phyloP scores from a whole-genome alignment of 768 basidiomycete genomes.

The Peribolospora baueri region DNA sequence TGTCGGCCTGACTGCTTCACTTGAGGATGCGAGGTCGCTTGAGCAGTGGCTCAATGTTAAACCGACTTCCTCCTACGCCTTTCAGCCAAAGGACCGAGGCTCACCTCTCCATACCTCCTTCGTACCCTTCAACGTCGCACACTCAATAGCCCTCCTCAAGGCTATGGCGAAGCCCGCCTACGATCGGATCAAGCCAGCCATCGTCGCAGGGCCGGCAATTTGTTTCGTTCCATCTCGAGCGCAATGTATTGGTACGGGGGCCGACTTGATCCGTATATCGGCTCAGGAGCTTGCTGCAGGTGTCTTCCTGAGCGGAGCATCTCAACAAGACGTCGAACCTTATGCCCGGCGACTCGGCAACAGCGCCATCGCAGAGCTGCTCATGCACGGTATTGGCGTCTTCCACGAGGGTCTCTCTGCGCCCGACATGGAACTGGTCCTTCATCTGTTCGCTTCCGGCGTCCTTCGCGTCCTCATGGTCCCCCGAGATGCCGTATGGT shows the following conservation, averaged over 20 bases:
- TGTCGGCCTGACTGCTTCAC: constrained; percentile 50
- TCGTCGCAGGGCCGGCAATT: constrained; percentile 28
- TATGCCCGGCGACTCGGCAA: constrained; percentile 39
- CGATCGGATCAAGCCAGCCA: constrained; percentile 32
- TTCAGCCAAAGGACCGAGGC: constrained; percentile 60
- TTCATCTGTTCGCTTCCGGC: constrained; percentile 61
- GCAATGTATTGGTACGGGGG: constrained; percentile 48
- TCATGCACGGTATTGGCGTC: constrained; percentile 68
- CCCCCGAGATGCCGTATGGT: constrained; percentile 67
- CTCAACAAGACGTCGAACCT: constrained; percentile 36
- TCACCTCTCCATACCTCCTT: constrained; percentile 43
- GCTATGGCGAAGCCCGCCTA: constrained; percentile 79
- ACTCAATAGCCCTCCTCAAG: constrained; percentile 68
- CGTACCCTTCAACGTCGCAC: constrained; percentile 59
- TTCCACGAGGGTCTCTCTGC: constrained; percentile 49
- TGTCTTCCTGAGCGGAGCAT: constrained; percentile 10
- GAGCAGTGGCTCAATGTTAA: constrained; percentile 63
- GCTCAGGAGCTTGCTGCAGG: background rate
- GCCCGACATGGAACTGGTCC: constrained; percentile 41
- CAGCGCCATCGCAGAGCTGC: constrained; percentile 36
- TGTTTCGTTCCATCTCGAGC: constrained; percentile 69
- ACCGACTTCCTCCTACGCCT: constrained; percentile 38
- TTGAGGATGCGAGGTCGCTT: constrained; percentile 56
- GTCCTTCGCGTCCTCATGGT: constrained; percentile 55
- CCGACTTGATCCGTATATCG: constrained; percentile 29